Conservation (phyloP, 1,284 basidiomycete species). For the Ganoderma lingzhi region DNA sequence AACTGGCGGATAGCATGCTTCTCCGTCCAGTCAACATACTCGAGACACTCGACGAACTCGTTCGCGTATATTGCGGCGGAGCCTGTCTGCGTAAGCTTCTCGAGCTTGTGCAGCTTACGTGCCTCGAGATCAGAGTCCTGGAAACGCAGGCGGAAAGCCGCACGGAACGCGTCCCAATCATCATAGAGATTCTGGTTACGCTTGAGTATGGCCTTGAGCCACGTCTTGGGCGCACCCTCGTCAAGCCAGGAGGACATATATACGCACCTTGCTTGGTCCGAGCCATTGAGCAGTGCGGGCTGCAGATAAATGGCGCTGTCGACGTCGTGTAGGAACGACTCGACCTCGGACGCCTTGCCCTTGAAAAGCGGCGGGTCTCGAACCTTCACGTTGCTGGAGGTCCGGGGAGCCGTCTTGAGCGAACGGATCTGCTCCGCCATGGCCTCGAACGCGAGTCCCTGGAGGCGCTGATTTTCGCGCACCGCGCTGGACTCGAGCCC, state of each 20-base stretch:
- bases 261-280: background rate
- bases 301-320: background rate
- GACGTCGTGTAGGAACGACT: background rate
- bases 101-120: background rate
- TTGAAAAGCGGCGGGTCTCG: slow-evolving; percentile 1
- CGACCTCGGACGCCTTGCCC: slow-evolving; percentile 3
- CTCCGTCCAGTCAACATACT: background rate
- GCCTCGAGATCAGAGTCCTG: background rate
- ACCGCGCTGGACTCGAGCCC: background rate
- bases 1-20: background rate
- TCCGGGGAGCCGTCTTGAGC: background rate
- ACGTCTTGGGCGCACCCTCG: background rate
- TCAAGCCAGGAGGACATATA: background rate
- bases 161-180: background rate
- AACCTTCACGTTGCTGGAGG: background rate
- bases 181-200: background rate
- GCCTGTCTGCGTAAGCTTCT: background rate
- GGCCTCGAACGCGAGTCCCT: background rate
- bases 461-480: background rate
- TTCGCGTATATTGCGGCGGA: background rate
- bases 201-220: background rate
- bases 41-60: background rate
- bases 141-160: background rate
- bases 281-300: background rate
- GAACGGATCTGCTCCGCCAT: background rate